Percentiles rank a stretch among this genome's conserved stretches.
Evolutionary conservation across 169 alveolate genomes (phyloP).

Genomic region (Cryptosporidium viatorum): DNA sequence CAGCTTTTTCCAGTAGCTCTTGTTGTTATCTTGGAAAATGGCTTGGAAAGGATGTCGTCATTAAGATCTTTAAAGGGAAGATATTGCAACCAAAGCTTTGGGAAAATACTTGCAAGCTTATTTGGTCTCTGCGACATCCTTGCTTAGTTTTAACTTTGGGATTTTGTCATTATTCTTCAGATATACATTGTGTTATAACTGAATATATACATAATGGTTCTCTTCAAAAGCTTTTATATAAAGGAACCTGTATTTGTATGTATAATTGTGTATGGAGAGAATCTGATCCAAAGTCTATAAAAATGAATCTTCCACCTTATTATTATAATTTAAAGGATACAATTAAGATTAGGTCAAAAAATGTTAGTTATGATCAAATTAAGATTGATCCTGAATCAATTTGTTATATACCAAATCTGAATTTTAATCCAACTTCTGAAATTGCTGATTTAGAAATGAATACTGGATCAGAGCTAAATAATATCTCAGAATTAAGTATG

Average conservation of each 20-base stretch:
- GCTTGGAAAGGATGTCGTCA: slow-evolving; percentile 60
- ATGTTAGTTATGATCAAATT: not conserved
- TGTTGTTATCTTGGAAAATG: slow-evolving; percentile 72
- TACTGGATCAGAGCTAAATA: not conserved
- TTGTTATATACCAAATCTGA: not conserved
- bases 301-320: slow-evolving; percentile 17
- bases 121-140: slow-evolving; percentile 74
- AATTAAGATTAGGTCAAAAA: too few relatives aligned
- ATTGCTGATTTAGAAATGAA: not conserved
- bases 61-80: slow-evolving; percentile 53
- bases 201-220: slow-evolving; percentile 65
- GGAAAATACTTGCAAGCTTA: slow-evolving; percentile 66
- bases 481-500: not conserved
- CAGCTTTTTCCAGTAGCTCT: slow-evolving; percentile 5
- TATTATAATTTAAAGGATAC: not conserved
- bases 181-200: slow-evolving; percentile 67
- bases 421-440: not conserved
- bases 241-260: slow-evolving; percentile 38
- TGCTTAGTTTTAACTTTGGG: slow-evolving; percentile 56
- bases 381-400: not conserved
- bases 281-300: not conserved
- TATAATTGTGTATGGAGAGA: slow-evolving; percentile 20
- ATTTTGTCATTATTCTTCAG: slow-evolving; percentile 42
- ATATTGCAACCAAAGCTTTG: slow-evolving; percentile 32
- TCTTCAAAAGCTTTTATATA: slow-evolving; percentile 36